These are phyloP conservation scores for Seiridium unicorne DNA, from an alignment of 2,329 filamentous ascomycete genomes.

Conservation along the genomic window DNA sequence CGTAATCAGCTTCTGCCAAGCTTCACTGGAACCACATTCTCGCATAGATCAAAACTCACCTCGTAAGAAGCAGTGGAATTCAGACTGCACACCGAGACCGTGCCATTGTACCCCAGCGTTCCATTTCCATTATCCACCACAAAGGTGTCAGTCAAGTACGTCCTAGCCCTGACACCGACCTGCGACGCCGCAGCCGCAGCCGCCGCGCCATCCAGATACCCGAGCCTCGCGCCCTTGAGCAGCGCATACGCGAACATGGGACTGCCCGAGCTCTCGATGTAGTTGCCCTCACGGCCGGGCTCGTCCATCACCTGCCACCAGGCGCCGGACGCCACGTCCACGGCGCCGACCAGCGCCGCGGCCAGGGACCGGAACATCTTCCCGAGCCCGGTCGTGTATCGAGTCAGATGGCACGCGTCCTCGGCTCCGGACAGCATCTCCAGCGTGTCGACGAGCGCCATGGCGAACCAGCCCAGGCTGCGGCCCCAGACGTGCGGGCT, in stretches of 20 bases:
- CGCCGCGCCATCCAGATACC: constrained; percentile 23
- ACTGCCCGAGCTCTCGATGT: constrained; percentile 27
- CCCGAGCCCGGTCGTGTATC: constrained; percentile 11
- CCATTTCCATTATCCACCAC: constrained; percentile 23
- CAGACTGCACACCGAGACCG: constrained; percentile 37
- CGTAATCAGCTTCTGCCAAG: constrained; percentile 12
- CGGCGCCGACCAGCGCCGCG: constrained; percentile 19
- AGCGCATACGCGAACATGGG: constrained; percentile 33
- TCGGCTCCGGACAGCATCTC: constrained; percentile 20
- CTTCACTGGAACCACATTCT: neutral
- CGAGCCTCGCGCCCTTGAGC: constrained; percentile 32
- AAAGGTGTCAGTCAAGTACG: constrained; percentile 22
- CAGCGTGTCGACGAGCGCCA: constrained; percentile 34
- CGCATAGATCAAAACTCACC: constrained; percentile 16
- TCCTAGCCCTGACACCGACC: constrained; percentile 15
- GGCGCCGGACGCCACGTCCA: constrained; percentile 26
- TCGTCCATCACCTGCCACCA: constrained; percentile 37
- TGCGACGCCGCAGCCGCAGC: constrained; percentile 6
- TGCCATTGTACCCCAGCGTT: constrained; percentile 31
- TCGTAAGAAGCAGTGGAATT: constrained; percentile 38
- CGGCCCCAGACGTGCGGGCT: constrained; percentile 36
- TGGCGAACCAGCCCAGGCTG: constrained; percentile 35
- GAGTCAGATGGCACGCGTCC: neutral
- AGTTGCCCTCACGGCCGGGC: constrained; percentile 22
- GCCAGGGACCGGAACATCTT: constrained; percentile 21